Evolutionary conservation across 2,329 filamentous ascomycete species (phyloP).

Genomic region (Neurospora sp.): DNA sequence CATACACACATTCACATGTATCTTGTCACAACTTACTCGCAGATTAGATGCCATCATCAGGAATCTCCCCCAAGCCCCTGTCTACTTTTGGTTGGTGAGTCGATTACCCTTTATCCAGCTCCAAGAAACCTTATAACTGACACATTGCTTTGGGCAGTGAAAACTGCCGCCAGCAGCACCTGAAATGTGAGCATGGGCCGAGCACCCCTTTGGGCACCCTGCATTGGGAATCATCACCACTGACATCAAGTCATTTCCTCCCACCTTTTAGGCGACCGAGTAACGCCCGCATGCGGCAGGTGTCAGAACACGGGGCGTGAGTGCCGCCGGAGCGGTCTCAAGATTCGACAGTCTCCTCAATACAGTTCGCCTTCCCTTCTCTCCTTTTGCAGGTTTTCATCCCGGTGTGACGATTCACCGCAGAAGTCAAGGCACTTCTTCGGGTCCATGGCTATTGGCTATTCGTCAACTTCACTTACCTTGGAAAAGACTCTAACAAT

Average conservation of each 20-base stretch:
- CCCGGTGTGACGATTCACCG: not conserved
- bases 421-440: not conserved
- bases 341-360: slow-evolving; percentile 19
- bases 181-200: slow-evolving; percentile 30
- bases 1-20: not conserved
- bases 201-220: not conserved
- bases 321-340: slow-evolving; percentile 23
- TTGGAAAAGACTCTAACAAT: not conserved
- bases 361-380: not conserved
- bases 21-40: not conserved
- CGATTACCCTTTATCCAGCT: not conserved
- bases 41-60: slow-evolving; percentile 10
- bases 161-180: slow-evolving; percentile 36
- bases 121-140: not conserved
- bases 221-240: not conserved
- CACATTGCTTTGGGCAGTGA: slow-evolving; percentile 22
- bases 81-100: slow-evolving; percentile 16
- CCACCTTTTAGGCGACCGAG: slow-evolving; percentile 28
- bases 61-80: not conserved
- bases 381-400: not conserved
- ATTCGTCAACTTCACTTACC: not conserved
- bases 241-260: slow-evolving; percentile 4
- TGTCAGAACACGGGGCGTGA: slow-evolving; percentile 18
- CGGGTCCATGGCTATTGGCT: not conserved
- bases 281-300: slow-evolving; percentile 23